Evolutionary conservation across 495 filamentous ascomycete species (phyloP), one percentile per base, ranked within the genome.

Genomic region (Parathielavia hyrcaniae): DNA sequence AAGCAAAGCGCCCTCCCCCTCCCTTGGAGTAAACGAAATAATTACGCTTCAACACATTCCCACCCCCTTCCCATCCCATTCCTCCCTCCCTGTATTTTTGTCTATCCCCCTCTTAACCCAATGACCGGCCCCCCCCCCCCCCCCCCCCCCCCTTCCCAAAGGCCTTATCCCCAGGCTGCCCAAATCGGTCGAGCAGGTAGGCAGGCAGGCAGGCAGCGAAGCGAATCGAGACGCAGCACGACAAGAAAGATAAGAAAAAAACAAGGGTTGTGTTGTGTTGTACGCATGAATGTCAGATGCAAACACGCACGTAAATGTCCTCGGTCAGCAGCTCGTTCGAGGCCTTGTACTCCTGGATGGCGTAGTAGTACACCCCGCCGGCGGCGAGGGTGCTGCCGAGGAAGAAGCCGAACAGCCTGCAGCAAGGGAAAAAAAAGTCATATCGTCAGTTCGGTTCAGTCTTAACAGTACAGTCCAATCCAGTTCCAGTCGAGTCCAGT

Each of bases 261-360:
- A 47, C 2, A 44, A 50, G 45, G n/a, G n/a, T n/a, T n/a, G n/a
- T n/a, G n/a, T n/a, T n/a, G n/a, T n/a, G 61, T 55, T 60, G 63
- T 64, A 20, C 19, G 50, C 49, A 51, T 7, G n/a, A 38, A 35
- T n/a, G 11, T 75, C 69, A 77, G 64, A 76, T 76, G 74, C 75
- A 73, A 53, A 69, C 64, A 83, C 89, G 69, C 83, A 97, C 93
- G 75, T 88, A 88, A 71, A 98, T 96, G 77, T 98, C 93, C 74
- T 95, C 89, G 45, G 87, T 93, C 73, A 98, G 75, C 69, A 96
- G 81, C 74, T 96, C 89, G 72, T 97, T 98, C 55, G 90, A 88
- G 39, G 93, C 79, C 71, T 89, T 86, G 73, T 97, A 97, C 71
- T 98, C 91, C 67, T 89, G 85, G 56, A 97, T 72, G 60, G 95